Percentiles rank a stretch among this genome's conserved stretches.
Conservation (phyloP, 1,284 basidiomycete species). For the Pyrrhoderma lamaoense region DNA sequence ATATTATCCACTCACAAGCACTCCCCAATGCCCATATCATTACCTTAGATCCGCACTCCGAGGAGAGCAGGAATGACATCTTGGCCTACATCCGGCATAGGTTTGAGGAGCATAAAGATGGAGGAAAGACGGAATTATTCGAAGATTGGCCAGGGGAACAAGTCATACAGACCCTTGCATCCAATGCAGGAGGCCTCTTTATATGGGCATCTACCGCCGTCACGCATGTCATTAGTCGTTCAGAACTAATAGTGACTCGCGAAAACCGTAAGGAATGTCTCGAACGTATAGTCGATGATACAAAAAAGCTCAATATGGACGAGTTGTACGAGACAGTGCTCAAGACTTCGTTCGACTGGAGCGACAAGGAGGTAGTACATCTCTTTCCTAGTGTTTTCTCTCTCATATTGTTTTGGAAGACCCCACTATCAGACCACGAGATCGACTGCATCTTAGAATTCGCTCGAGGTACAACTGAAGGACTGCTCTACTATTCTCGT, state of each 20-base stretch:
- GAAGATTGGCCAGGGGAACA: background rate
- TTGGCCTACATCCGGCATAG: too few relatives aligned
- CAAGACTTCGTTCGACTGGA: background rate
- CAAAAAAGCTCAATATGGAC: background rate
- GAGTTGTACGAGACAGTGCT: background rate
- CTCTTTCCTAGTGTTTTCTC: background rate
- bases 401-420: background rate
- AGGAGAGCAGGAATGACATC: too few relatives aligned
- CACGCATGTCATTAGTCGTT: conserved; percentile 15
- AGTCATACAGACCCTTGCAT: conserved; percentile 20
- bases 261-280: too few relatives aligned
- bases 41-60: too few relatives aligned
- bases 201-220: conserved; percentile 28
- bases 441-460: background rate
- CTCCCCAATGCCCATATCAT: too few relatives aligned
- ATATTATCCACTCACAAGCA: background rate
- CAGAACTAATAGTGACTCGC: too few relatives aligned
- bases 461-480: too few relatives aligned
- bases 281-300: background rate
- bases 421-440: background rate
- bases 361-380: conserved; percentile 11
- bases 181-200: conserved; percentile 23
- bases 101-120: too few relatives aligned
- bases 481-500: background rate
- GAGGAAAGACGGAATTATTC: background rate